Percentiles rank a stretch among this genome's conserved stretches.
Evolutionary conservation across 345 rosid genomes (phyloP).

Genomic region (Lepidium didymum): DNA sequence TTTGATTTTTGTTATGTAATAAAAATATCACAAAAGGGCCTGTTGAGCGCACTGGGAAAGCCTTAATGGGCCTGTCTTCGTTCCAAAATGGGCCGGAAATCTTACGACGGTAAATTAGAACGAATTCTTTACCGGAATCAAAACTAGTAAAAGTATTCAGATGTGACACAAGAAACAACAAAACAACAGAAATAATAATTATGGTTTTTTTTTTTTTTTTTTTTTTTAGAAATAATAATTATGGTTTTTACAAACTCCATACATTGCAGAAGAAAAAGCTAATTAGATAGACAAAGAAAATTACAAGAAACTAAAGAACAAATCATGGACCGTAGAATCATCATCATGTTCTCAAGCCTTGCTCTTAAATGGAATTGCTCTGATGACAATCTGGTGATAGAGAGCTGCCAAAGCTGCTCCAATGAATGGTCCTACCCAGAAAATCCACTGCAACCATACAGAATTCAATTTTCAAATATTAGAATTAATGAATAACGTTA

Average conservation of each 20-base stretch:
- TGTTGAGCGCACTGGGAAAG: too few species aligned
- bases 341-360: constrained; percentile 9
- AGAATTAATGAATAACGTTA: background rate
- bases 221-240: too few species aligned
- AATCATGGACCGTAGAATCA: background rate
- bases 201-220: too few species aligned
- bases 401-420: constrained; percentile 50
- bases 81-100: too few species aligned
- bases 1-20: too few species aligned
- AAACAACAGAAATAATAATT: too few species aligned
- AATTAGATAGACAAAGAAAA: background rate
- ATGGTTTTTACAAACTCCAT: background rate
- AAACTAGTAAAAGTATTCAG: too few species aligned
- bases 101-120: too few species aligned
- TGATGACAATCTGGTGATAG: constrained; percentile 40
- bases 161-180: too few species aligned
- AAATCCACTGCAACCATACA: constrained; percentile 41
- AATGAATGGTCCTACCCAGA: constrained; percentile 53
- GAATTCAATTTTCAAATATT: background rate
- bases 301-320: background rate
- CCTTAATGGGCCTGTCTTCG: too few species aligned
- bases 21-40: too few species aligned
- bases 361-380: constrained; percentile 47
- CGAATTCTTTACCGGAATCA: too few species aligned
- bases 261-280: constrained; percentile 13